phyloP scores from a whole-genome alignment of 768 basidiomycete species.

The Royoungia palumana region DNA sequence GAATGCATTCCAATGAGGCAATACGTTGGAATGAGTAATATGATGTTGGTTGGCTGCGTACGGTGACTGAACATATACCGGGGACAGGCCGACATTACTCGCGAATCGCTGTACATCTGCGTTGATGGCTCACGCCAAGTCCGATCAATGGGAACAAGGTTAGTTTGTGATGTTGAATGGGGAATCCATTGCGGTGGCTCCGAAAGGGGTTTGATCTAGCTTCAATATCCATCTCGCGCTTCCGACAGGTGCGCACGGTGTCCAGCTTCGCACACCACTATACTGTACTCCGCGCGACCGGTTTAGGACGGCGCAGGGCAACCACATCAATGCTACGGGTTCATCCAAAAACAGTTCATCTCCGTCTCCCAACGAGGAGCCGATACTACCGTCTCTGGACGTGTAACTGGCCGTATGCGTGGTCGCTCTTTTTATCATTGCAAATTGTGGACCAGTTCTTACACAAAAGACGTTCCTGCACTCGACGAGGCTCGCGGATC shows the following conservation, averaged over 20 bases:
- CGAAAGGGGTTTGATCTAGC: conserved; percentile 12
- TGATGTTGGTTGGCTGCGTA: conserved; percentile 10
- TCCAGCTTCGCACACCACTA: background rate
- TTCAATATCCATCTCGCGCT: conserved; percentile 4
- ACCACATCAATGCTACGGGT: conserved; percentile 6
- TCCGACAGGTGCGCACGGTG: conserved; percentile 15
- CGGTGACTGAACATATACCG: conserved; percentile 20
- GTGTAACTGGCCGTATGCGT: background rate
- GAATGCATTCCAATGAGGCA: conserved; percentile 1
- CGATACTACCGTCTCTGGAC: conserved; percentile 5
- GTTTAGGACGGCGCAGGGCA: conserved; percentile 21
- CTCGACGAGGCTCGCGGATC: conserved; percentile 22
- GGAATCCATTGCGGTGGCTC: conserved; percentile 17
- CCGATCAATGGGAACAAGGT: conserved; percentile 32
- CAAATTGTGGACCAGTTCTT: conserved; percentile 17
- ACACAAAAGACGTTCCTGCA: background rate
- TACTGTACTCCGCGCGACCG: conserved; percentile 9
- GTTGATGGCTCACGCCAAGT: conserved; percentile 10
- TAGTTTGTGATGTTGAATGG: conserved; percentile 25
- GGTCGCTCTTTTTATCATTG: conserved; percentile 11
- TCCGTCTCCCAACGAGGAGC: conserved; percentile 21
- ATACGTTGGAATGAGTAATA: background rate
- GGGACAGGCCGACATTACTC: background rate
- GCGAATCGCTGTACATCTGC: conserved; percentile 9
- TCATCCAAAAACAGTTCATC: conserved; percentile 23